These are phyloP conservation scores for Pseudopithomyces chartarum DNA, from an alignment of 2,329 filamentous ascomycete species.

Conservation along the genomic window DNA sequence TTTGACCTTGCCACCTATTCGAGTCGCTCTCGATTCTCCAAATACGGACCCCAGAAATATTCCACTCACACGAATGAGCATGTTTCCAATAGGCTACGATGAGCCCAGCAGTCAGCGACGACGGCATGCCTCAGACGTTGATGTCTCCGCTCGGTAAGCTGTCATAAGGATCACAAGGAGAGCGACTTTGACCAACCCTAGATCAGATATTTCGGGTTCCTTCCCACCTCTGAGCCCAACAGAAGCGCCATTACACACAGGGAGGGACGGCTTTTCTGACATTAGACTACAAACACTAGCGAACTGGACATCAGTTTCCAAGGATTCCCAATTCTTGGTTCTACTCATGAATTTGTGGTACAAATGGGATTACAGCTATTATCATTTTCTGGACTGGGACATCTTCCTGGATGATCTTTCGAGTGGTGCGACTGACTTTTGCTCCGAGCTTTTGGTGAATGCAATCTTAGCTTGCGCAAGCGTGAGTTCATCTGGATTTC, in stretches of 20 bases:
- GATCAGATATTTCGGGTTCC: slow-evolving; percentile 30
- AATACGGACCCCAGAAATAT: slow-evolving; percentile 18
- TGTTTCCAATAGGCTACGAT: slow-evolving; percentile 22
- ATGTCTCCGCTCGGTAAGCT: slow-evolving; percentile 35
- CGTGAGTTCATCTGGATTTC: slow-evolving; percentile 25
- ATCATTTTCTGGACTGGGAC: slow-evolving; percentile 37
- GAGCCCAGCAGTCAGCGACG: slow-evolving; percentile 31
- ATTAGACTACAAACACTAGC: slow-evolving; percentile 20
- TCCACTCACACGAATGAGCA: slow-evolving; percentile 20
- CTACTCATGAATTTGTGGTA: slow-evolving; percentile 34
- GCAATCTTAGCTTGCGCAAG: slow-evolving; percentile 34
- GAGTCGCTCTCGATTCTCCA: slow-evolving; percentile 31
- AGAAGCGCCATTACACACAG: slow-evolving; percentile 23
- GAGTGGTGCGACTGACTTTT: slow-evolving; percentile 28
- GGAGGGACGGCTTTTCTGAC: slow-evolving; percentile 15
- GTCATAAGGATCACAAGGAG: slow-evolving; percentile 1
- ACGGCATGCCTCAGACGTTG: slow-evolving; percentile 28
- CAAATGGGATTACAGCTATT: slow-evolving; percentile 32
- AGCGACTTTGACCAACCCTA: slow-evolving; percentile 35
- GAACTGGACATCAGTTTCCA: slow-evolving; percentile 32
- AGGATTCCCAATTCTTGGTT: slow-evolving; percentile 23
- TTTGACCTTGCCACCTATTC: slow-evolving; percentile 35
- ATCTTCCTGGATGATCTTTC: slow-evolving; percentile 37
- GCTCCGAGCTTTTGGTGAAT: slow-evolving; percentile 38
- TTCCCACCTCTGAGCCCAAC: slow-evolving; percentile 24